Evolutionary conservation across 2,329 filamentous ascomycete genomes (phyloP), one percentile per base, ranked within the genome.

Genomic region (Fusarium pilosicola): DNA sequence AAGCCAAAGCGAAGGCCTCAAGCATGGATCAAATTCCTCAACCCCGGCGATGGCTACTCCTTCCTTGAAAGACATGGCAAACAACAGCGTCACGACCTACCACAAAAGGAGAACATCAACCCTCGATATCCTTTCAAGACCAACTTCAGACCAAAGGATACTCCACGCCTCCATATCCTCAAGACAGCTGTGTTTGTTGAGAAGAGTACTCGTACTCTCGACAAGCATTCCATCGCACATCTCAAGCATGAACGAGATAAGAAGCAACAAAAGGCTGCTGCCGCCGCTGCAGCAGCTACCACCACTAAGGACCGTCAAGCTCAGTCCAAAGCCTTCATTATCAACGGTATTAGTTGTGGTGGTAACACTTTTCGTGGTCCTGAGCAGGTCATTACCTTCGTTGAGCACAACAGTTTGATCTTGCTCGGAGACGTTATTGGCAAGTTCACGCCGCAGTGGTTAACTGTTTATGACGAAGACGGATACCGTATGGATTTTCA

Each of bases 1-100:
- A 88, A 88, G 66, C 77, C 80, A 1, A 78, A 75, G 6, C 76
- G 77, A 7, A 84, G 79, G 26, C 48, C 44, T 0, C 74, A 78
- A 24, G 87, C 81, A 7, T 83, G 79, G 58, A 69, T 89, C 51
- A 84, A 81, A 1, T 89, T 89, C 58, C 80, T 86, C 5, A 34
- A 81, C 3, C 49, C 52, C 1, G 22, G 60, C 0, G 83, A 90
- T 9, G 87, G 83, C 14, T 44, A 75, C 1, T 78, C 51, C 1
- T 90, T 90, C 57, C 78, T 90, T 3, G 24, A 65, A 1, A 74
- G 61, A 0, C 80, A 86, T 41, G 79, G 76, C 36, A 84, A 83
- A 38, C 45, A 66, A 51, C 44, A 56, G 28, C 39, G 48, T 18
- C 14, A 30, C 5, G n/a, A 52, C 20, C 32, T 44, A 2, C 36